These are phyloP conservation scores for Hypoxylon cercidicola DNA, from an alignment of 495 filamentous ascomycete genomes.

Conservation along the genomic window DNA sequence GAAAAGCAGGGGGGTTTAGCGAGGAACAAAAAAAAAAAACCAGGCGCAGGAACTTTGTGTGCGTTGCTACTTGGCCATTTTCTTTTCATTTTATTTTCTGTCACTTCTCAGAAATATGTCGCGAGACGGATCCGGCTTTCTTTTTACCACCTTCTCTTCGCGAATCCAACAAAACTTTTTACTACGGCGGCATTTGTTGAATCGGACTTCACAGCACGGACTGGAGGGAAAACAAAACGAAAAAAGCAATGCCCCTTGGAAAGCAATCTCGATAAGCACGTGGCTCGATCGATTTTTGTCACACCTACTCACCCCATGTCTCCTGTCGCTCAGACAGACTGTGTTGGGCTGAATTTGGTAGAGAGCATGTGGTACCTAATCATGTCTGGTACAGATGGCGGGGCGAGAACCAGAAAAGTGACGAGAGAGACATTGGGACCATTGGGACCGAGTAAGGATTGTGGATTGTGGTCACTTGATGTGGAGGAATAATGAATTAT, in stretches of 20 bases:
- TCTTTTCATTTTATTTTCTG: conserved; percentile 21
- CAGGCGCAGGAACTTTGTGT: conserved; percentile 33
- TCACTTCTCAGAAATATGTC: conserved; percentile 18
- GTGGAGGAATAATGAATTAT: conserved; percentile 35
- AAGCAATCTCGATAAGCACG: conserved; percentile 18
- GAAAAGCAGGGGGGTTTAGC: conserved; percentile 32
- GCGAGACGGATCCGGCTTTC: conserved; percentile 29
- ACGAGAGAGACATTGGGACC: conserved; percentile 5
- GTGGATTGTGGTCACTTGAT: conserved; percentile 27
- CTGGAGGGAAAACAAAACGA: conserved; percentile 40
- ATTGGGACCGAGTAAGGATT: conserved; percentile 9
- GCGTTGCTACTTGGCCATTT: conserved; percentile 24
- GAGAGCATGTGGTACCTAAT: conserved; percentile 14
- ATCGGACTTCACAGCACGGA: conserved; percentile 32
- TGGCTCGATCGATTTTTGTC: conserved; percentile 27
- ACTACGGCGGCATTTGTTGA: conserved; percentile 40
- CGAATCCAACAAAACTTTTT: conserved; percentile 10
- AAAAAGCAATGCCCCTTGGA: conserved; percentile 21
- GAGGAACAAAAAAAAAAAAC: too few species aligned
- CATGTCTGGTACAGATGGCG: conserved; percentile 7
- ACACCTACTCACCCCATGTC: conserved; percentile 8
- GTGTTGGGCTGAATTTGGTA: conserved; percentile 21
- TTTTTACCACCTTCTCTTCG: conserved; percentile 32
- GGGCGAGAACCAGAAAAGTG: conserved; percentile 14
- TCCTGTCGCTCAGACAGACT: conserved; percentile 21